These are phyloP conservation scores for Scheffersomyces quercinus DNA, from an alignment of 1,139 yeast genomes.

Conservation along the genomic window DNA sequence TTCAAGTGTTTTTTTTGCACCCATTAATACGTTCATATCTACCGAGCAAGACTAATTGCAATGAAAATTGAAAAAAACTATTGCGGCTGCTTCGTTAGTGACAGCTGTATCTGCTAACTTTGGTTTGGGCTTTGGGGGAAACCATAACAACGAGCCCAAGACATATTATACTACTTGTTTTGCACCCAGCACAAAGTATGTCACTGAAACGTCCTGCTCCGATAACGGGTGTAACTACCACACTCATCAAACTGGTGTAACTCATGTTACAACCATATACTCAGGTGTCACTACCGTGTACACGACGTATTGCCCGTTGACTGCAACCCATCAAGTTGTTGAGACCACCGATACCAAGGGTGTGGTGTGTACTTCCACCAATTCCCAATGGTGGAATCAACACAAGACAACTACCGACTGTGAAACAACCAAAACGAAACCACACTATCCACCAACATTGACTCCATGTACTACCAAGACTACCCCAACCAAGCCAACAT, in stretches of 20 bases:
- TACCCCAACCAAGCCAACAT: neutral
- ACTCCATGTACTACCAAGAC: neutral
- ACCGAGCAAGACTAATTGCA: neutral
- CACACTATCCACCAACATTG: neutral
- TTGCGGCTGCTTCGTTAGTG: neutral
- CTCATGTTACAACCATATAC: slow-evolving; percentile 10
- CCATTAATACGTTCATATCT: no score
- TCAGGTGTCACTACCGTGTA: slow-evolving; percentile 8
- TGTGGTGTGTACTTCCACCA: neutral
- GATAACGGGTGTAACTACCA: neutral
- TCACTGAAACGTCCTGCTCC: neutral
- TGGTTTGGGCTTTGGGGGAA: neutral
- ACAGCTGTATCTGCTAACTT: neutral
- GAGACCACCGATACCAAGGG: neutral
- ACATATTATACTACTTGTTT: neutral
- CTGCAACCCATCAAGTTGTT: slow-evolving; percentile 1
- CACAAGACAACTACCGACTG: neutral
- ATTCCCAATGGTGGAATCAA: neutral
- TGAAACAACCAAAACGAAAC: neutral
- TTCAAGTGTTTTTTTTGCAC: no score
- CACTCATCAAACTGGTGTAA: slow-evolving; percentile 7
- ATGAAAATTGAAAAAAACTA: neutral
- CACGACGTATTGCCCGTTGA: slow-evolving; percentile 15
- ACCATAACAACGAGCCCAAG: neutral
- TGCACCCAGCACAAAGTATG: neutral